Base-by-base conservation (phyloP, 2,329 filamentous ascomycete species). In the Aureobasidium uvarum region DNA sequence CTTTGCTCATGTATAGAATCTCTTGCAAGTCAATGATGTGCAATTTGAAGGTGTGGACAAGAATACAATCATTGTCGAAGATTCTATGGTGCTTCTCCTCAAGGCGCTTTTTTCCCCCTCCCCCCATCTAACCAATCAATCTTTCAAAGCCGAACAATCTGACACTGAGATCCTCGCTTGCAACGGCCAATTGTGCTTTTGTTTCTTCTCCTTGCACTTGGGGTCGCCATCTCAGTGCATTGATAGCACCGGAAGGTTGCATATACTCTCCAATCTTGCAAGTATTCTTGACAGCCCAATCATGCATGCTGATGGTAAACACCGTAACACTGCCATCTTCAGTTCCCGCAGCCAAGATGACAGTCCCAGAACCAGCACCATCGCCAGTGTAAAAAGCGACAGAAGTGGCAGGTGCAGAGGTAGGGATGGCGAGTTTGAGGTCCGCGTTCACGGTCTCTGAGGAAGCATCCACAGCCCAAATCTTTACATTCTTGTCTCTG, bases 401-500 rank as follows among this genome's bases (percentile, higher is more conserved):
- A 13, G 76, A 74, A 5, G 76, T 78, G 39, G 75, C 72, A 7
- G 76, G 65, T 10, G 68, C 68, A 5, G 66, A 55, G 16, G 71
- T 69, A 2, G 74, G 31, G 20, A 76, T 67, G 1, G 69, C 72
- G 10, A 68, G 39, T 13, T 70, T 67, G 64, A 68, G 72, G 6
- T 72, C 68, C 1, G 67, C 68, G 5, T 67, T 66, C 4, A 64
- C 68, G 3, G 66, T 72, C 0, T 45, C 33, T 16, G 48, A 31
- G 3, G 45, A 16, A 18, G 23, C 13, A 20, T 14, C 25, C 10
- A 23, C 5, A 10, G 11, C 33, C 86, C 86, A 88, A 41, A 87
- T 74, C 69, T 85, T 87, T 59, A 96, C 87, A 31, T 83, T 84
- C 79, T 96, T 98, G 77, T 99, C 95, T 71, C 95, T 84, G 3